A percentile compares a stretch with the other conserved stretches of the same genome.
Evolutionary conservation across 1,139 yeast species (phyloP).

Genomic region (Candida tunisiensis): DNA sequence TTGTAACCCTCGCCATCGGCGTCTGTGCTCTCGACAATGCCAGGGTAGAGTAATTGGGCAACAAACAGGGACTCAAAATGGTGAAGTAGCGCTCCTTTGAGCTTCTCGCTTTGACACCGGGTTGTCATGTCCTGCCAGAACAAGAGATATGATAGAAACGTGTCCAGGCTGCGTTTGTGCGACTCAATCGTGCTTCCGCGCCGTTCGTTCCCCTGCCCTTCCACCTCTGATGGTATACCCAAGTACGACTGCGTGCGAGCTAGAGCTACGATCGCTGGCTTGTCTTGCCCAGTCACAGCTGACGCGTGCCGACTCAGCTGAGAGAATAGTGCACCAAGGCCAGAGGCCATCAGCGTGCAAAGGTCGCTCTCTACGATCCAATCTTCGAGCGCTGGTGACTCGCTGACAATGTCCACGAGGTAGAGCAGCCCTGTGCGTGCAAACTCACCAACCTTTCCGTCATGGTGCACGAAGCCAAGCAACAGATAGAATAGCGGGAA

Average conservation of each 20-base stretch:
- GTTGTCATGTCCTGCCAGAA: conserved; percentile 18
- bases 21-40: conserved; percentile 11
- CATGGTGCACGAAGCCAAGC: conserved; percentile 12
- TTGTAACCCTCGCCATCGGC: conserved; percentile 7
- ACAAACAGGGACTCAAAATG: conserved; percentile 14
- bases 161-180: conserved; percentile 4
- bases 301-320: too few species aligned
- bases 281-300: too few species aligned
- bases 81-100: conserved; percentile 8
- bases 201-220: too few species aligned
- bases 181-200: conserved; percentile 5
- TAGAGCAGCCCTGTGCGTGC: conserved; percentile 16
- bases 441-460: conserved; percentile 13
- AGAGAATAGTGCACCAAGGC: conserved; percentile 17
- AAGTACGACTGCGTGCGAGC: too few species aligned
- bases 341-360: conserved; percentile 16
- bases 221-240: too few species aligned
- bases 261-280: too few species aligned
- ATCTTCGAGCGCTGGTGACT: conserved; percentile 6
- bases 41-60: conserved; percentile 14
- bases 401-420: conserved; percentile 11
- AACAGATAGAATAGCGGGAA: conserved; percentile 14
- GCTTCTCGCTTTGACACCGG: conserved; percentile 7
- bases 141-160: conserved; percentile 11
- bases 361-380: conserved; percentile 15